These are phyloP conservation scores for Lycium ferocissimum DNA, from an alignment of 257 asterid species.

Conservation along the genomic window DNA sequence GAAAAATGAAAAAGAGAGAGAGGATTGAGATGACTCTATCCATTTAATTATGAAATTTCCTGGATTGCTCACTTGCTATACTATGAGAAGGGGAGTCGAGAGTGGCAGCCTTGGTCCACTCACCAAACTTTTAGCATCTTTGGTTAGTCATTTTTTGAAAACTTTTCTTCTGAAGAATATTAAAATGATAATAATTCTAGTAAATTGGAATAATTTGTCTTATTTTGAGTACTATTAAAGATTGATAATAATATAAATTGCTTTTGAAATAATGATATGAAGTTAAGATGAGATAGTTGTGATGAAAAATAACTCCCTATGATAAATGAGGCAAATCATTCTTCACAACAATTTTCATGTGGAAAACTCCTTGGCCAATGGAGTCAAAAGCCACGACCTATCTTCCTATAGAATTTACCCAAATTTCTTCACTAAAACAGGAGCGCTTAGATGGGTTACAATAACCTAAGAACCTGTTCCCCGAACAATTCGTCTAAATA, in stretches of 20 bases:
- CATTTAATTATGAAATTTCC: not conserved
- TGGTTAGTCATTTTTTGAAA: not conserved
- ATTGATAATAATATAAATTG: not conserved
- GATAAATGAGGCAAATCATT: too few species aligned
- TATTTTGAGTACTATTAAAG: not conserved
- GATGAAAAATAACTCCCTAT: too few species aligned
- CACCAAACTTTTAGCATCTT: not conserved
- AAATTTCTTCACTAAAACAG: too few species aligned
- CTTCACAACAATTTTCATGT: too few species aligned
- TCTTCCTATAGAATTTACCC: too few species aligned
- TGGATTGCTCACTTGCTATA: not conserved
- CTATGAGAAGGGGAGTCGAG: not conserved
- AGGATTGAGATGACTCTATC: not conserved
- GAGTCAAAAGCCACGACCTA: too few species aligned
- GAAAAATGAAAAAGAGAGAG: too few species aligned
- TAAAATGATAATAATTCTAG: not conserved
- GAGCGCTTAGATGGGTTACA: too few species aligned
- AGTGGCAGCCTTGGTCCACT: not conserved
- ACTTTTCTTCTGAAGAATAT: not conserved
- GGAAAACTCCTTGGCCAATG: too few species aligned
- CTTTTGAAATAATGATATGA: not conserved
- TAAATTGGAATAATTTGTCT: not conserved
- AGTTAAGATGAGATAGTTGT: not conserved
- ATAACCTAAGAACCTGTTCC: too few species aligned
- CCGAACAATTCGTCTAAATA: too few species aligned